These are phyloP conservation scores for Parasitella parasitica DNA, from an alignment of 371 early-diverging fungal species.

Conservation along the genomic window DNA sequence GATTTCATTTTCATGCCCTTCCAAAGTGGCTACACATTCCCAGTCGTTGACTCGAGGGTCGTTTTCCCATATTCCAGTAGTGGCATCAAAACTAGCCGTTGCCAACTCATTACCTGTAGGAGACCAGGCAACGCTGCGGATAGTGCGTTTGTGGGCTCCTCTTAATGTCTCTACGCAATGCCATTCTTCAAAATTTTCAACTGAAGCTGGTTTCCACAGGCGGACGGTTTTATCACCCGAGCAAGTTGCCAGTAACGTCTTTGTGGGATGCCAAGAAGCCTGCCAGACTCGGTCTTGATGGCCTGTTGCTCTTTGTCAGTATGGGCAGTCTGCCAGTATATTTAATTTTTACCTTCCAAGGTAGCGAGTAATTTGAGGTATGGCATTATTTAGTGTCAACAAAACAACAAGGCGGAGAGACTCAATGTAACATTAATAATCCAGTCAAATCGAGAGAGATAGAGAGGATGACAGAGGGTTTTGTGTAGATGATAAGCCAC, in stretches of 20 bases:
- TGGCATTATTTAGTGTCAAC: constrained; percentile 25
- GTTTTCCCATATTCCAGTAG: constrained; percentile 89
- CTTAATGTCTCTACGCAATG: constrained; percentile 76
- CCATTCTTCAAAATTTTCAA: constrained; percentile 57
- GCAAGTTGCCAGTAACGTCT: constrained; percentile 75
- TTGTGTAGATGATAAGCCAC: constrained; percentile 23
- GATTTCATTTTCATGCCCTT: constrained; percentile 98
- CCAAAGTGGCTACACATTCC: constrained; percentile 92
- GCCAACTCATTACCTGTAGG: constrained; percentile 79
- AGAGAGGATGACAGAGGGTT: not conserved
- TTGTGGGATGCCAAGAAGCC: constrained; percentile 85
- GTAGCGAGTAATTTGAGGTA: constrained; percentile 42
- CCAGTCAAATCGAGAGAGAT: not conserved
- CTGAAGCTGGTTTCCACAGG: constrained; percentile 69
- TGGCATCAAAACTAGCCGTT: constrained; percentile 92
- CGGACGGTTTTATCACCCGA: constrained; percentile 88
- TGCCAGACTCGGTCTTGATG: constrained; percentile 93
- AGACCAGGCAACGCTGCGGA: constrained; percentile 87
- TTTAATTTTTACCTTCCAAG: constrained; percentile 37
- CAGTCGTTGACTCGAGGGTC: constrained; percentile 57
- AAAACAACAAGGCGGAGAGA: not conserved
- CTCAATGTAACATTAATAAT: not conserved
- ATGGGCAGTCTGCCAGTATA: not conserved
- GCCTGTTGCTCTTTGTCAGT: constrained; percentile 41
- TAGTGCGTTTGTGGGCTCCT: constrained; percentile 87